Base-by-base conservation (phyloP, 768 basidiomycete genomes). In the Lepiota brunneoincarnata region DNA sequence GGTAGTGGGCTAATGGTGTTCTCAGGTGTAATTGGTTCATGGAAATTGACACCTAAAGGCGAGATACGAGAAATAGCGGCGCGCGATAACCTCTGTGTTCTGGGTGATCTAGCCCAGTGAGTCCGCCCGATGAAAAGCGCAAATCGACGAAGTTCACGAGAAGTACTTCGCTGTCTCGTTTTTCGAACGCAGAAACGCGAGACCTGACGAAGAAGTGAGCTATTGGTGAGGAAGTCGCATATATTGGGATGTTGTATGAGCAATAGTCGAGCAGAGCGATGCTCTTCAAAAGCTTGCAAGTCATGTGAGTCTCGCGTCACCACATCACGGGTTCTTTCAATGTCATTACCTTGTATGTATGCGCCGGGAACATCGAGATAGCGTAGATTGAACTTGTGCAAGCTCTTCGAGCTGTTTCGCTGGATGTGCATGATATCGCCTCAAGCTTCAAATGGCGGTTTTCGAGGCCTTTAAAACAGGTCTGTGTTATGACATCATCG, bases 331-430 rank as follows among this genome's bases (percentile, higher is more conserved):
- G 41, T 21, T 2, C 24, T 36, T 42, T 21, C 34, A 43, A n/a
- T 21, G 18, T 28, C 21, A 20, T 23, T 23, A 51, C 51, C 51
- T 51, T 43, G 41, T 11, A 51, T 51, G 18, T 23, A 36, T 42
- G 31, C 51, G 34, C 50, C 51, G 14, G 40, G 23, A 43, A 36
- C 12, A 35, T 51, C 51, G 41, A 17, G 41, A 34, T 51, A 41
- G 26, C 14, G 31, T 3, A 34, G 6, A 23, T 36, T 36, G 10
- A 15, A 20, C 10, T 28, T 36, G 5, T 23, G 17, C n/a, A 28
- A 24, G 20, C 17, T 2, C 15, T 9, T 39, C 38, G 48, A n/a
- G 10, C 14, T 14, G 11, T 24, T 20, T 21, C 36, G 12, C 24
- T 14, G 18, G 48, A 24, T 38, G 24, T 23, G 34, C 34, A 51